Evolutionary conservation across 495 filamentous ascomycete species (phyloP).

Genomic region (Trichoderma reesei): DNA sequence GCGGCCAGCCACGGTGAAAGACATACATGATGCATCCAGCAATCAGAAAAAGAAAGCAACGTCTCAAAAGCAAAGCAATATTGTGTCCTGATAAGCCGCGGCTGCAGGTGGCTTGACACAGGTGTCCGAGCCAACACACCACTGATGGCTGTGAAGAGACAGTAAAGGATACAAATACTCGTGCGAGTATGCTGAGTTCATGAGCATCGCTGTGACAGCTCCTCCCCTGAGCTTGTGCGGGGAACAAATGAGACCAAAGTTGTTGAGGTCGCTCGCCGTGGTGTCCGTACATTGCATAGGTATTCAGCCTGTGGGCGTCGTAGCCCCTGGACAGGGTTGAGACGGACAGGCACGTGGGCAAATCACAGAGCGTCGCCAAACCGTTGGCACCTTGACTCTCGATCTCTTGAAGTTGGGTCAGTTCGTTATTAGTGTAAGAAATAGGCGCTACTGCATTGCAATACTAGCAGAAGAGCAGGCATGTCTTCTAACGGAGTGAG

Average conservation of each 20-base stretch:
- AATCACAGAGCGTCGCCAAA: not conserved
- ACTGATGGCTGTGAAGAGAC: not conserved
- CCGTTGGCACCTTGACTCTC: not conserved
- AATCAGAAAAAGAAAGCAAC: not conserved
- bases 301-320: too few relatives aligned
- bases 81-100: not conserved
- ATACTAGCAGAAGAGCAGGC: not conserved
- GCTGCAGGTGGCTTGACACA: not conserved
- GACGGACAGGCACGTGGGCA: not conserved
- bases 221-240: not conserved
- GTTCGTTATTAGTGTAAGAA: not conserved
- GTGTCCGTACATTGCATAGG: too few relatives aligned
- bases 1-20: not conserved
- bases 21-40: slow-evolving; percentile 6
- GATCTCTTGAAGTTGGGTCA: not conserved
- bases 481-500: too few relatives aligned
- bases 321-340: not conserved
- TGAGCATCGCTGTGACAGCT: not conserved
- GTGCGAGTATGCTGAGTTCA: not conserved
- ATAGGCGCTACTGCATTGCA: too few relatives aligned
- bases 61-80: slow-evolving; percentile 10
- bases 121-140: not conserved
- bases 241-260: not conserved
- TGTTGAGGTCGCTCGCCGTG: too few relatives aligned
- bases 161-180: not conserved